Evolutionary conservation across 345 rosid species (phyloP), one percentile per base, ranked within the genome.

Genomic region (Zanthoxylum bungeanum): DNA sequence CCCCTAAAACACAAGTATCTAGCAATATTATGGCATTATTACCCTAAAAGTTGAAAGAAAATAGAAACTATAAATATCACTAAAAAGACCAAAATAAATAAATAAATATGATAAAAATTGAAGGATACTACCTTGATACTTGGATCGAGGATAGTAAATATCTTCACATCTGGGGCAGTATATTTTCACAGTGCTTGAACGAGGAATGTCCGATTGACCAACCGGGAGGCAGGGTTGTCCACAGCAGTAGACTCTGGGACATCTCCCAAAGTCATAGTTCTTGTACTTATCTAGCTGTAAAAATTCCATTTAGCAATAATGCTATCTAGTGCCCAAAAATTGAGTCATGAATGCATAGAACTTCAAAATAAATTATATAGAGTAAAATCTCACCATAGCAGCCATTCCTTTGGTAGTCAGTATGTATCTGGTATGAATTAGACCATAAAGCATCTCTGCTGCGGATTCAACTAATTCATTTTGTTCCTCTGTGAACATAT

Each of bases 81-180:
- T 12, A 19, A 44, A 4, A 4, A 44, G 49, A 55, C n/a, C 16
- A 49, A 17, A 34, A 60, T 17, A 68, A 56, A 7, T 39, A n/a
- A n/a, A n/a, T n/a, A n/a, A n/a, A n/a, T n/a, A n/a, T n/a, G n/a
- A n/a, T n/a, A n/a, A n/a, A n/a, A n/a, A 69, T 52, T 30, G 58
- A 81, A 89, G 98, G 98, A 94, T 94, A 94, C 98, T 90, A 83
- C 98, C 97, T 86, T 94, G 97, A 60, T 92, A 90, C 75, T 94
- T 94, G 49, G 97, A 94, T 27, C 97, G 88, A 7, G 97, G 97
- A 80, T 92, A 94, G 80, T 87, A 92, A 30, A 92, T 83, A 74
- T 94, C 98, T 68, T 89, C 90, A 53, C 98, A 94, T 79, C 87
- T 84, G 53, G 98, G 96, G 79, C 98, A 93, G 73, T 83, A 88